A percentile compares a stretch with the other conserved stretches of the same genome.
phyloP scores from a whole-genome alignment of 2,329 filamentous ascomycete genomes.

The Monosporascus ibericus region DNA sequence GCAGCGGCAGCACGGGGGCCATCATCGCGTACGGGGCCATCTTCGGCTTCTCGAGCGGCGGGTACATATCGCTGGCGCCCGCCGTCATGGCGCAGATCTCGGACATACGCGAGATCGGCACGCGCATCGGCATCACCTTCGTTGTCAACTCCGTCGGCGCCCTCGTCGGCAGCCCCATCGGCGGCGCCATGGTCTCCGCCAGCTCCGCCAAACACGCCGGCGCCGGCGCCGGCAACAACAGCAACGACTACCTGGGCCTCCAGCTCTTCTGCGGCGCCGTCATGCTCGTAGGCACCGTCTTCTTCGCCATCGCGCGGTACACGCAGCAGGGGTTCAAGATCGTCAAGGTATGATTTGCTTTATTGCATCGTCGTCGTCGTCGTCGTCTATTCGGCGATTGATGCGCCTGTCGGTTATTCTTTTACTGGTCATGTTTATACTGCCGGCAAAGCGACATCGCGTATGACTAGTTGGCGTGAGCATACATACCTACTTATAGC shows the following conservation, averaged over 20 bases:
- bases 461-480: no score
- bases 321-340: conserved; percentile 20
- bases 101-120: conserved; percentile 63
- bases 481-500: no score
- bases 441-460: no score
- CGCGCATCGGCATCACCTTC: conserved; percentile 60
- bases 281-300: conserved; percentile 20
- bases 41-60: conserved; percentile 61
- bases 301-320: conserved; percentile 18
- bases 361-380: no score
- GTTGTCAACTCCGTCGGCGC: conserved; percentile 57
- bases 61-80: conserved; percentile 55
- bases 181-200: conserved; percentile 50
- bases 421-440: no score
- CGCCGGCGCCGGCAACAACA: conserved; percentile 33
- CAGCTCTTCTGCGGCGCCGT: conserved; percentile 60
- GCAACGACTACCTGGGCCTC: conserved; percentile 47
- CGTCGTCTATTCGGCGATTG: no score
- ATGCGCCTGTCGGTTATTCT: no score
- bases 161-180: conserved; percentile 62
- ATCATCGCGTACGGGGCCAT: conserved; percentile 55
- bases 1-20: conserved; percentile 37
- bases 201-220: conserved; percentile 42
- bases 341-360: conserved; percentile 8
- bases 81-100: conserved; percentile 65